Evolutionary conservation across 2,329 filamentous ascomycete species (phyloP).

Genomic region (Apiospora phragmitis): DNA sequence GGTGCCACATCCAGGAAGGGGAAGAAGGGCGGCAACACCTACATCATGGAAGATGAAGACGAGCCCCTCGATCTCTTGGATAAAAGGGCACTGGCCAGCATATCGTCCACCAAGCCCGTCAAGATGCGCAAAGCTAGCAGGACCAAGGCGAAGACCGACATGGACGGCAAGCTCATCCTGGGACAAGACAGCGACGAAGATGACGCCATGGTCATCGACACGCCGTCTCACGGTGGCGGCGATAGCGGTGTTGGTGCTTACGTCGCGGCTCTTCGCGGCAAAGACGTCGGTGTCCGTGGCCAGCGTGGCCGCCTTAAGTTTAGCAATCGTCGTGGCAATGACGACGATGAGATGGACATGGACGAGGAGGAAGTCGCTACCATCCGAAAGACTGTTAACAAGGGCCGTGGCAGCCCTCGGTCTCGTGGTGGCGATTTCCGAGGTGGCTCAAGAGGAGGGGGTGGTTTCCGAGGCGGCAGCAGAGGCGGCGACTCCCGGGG

Average conservation of each 20-base stretch:
- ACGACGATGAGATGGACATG: constrained; percentile 43
- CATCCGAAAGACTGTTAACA: constrained; percentile 50
- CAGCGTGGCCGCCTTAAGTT: constrained; percentile 71
- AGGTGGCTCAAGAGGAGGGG: constrained; percentile 23
- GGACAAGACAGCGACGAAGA: constrained; percentile 57
- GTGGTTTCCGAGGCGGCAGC: constrained; percentile 19
- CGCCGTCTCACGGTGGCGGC: constrained; percentile 37
- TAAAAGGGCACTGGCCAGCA: constrained; percentile 84
- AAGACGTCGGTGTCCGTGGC: constrained; percentile 64
- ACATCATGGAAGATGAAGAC: constrained; percentile 92
- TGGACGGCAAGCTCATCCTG: constrained; percentile 80
- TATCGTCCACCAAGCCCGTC: constrained; percentile 84
- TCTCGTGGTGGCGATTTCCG: constrained; percentile 18
- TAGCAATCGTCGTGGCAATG: constrained; percentile 58
- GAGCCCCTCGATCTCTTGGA: constrained; percentile 94
- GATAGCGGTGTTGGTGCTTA: constrained; percentile 66
- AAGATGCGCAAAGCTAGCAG: constrained; percentile 56
- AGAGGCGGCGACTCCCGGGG: constrained; percentile 27
- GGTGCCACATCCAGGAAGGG: constrained; percentile 41
- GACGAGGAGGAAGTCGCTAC: constrained; percentile 49
- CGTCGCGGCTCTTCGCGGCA: constrained; percentile 67
- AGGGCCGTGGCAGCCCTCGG: constrained; percentile 17
- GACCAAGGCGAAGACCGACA: constrained; percentile 67
- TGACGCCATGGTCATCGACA: constrained; percentile 65
- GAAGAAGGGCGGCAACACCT: constrained; percentile 67